A percentile compares a stretch with the other conserved stretches of the same genome.
These are phyloP conservation scores for Rutidosis leptorrhynchoides DNA, from an alignment of 129 eudicot species.

Conservation along the genomic window DNA sequence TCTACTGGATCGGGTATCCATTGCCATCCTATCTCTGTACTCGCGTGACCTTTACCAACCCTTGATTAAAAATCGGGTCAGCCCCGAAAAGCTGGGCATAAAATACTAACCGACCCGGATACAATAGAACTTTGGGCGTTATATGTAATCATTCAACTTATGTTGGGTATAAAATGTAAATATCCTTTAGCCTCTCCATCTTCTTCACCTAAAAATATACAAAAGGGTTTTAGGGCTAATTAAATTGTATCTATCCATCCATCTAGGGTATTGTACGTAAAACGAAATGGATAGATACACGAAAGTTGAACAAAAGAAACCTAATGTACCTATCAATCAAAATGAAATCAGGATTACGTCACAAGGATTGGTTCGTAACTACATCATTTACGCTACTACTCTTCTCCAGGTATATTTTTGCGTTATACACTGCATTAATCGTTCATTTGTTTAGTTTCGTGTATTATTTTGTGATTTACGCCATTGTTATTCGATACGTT, in stretches of 20 bases:
- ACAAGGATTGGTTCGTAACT: slow-evolving; percentile 78
- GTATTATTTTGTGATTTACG: background rate
- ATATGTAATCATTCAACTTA: too few relatives aligned
- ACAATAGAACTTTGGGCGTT: slow-evolving; percentile 22
- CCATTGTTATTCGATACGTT: slow-evolving; percentile 3
- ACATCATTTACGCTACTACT: slow-evolving; percentile 74
- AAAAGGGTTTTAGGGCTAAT: slow-evolving; percentile 49
- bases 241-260: too few relatives aligned
- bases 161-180: too few relatives aligned
- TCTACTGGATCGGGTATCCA: too few relatives aligned
- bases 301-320: slow-evolving; percentile 70
- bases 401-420: slow-evolving; percentile 67
- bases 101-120: slow-evolving; percentile 36
- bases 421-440: background rate
- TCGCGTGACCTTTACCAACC: slow-evolving; percentile 16
- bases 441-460: background rate
- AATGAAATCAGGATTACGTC: slow-evolving; percentile 92
- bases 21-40: too few relatives aligned
- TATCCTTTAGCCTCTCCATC: slow-evolving; percentile 27
- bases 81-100: slow-evolving; percentile 30
- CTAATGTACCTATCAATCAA: slow-evolving; percentile 54
- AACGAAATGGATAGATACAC: slow-evolving; percentile 77
- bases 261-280: background rate
- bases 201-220: slow-evolving; percentile 14
- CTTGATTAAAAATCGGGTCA: slow-evolving; percentile 35